A percentile compares a stretch with the other conserved stretches of the same genome.
These are phyloP conservation scores for Venustampulla echinocandica DNA, from an alignment of 495 filamentous ascomycete genomes.

Conservation along the genomic window DNA sequence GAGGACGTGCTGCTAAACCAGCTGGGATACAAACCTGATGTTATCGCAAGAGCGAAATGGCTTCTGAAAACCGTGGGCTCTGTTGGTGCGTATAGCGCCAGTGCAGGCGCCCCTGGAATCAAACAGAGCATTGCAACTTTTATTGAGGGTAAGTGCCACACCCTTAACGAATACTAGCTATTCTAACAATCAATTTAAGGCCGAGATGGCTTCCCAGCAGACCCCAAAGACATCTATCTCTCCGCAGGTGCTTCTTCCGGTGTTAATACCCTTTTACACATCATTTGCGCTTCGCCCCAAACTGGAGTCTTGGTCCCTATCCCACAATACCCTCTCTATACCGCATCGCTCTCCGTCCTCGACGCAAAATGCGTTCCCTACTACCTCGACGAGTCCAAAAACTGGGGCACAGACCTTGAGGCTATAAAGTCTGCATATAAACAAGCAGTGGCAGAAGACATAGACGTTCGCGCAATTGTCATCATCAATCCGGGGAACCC, in stretches of 20 bases:
- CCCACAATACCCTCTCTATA: slow-evolving; percentile 96
- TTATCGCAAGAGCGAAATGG: slow-evolving; percentile 70
- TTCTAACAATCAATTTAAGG: slow-evolving; percentile 29
- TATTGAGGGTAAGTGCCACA: slow-evolving; percentile 57
- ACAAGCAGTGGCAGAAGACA: slow-evolving; percentile 63
- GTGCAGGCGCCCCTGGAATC: slow-evolving; percentile 76
- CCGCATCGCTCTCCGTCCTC: slow-evolving; percentile 79
- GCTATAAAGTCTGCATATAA: slow-evolving; percentile 62
- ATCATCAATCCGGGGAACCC: slow-evolving; percentile 99
- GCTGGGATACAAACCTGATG: slow-evolving; percentile 79
- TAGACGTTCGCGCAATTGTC: slow-evolving; percentile 82
- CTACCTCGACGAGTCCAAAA: slow-evolving; percentile 73
- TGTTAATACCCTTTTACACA: slow-evolving; percentile 83
- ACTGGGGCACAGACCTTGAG: slow-evolving; percentile 78
- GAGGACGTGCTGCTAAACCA: slow-evolving; percentile 57
- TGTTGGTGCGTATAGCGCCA: slow-evolving; percentile 93
- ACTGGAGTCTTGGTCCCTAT: slow-evolving; percentile 90
- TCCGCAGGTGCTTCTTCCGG: slow-evolving; percentile 87
- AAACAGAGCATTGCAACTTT: slow-evolving; percentile 85
- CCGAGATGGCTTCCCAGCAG: slow-evolving; percentile 79
- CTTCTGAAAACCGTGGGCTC: slow-evolving; percentile 76
- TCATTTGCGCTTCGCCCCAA: slow-evolving; percentile 71
- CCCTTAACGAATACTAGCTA: neutral
- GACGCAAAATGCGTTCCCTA: slow-evolving; percentile 87
- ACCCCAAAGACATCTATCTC: slow-evolving; percentile 73